phyloP scores from a whole-genome alignment of 164 flowering plant species.

The Annona cherimola region DNA sequence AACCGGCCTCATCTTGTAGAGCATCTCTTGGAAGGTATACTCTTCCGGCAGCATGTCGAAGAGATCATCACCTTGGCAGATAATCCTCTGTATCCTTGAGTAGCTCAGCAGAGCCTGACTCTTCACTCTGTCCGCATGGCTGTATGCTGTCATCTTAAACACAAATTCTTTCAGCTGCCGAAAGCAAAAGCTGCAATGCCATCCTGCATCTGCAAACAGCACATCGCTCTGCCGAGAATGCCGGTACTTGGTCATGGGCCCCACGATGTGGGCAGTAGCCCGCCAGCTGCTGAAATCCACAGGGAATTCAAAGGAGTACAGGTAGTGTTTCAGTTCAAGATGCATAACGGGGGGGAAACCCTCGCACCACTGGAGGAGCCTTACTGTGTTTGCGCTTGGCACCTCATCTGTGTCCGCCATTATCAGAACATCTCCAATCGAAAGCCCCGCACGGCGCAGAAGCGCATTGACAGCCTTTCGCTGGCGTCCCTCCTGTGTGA shows the following conservation, averaged over 20 bases:
- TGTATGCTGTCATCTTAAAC: slow-evolving; percentile 45
- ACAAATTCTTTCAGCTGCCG: slow-evolving; percentile 31
- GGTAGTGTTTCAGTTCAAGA: slow-evolving; percentile 32
- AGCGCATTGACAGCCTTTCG: slow-evolving; percentile 28
- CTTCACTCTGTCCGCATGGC: slow-evolving; percentile 44
- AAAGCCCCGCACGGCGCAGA: slow-evolving; percentile 28
- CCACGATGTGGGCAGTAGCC: slow-evolving; percentile 29
- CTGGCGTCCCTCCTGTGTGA: slow-evolving; percentile 20
- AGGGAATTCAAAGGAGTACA: slow-evolving; percentile 49
- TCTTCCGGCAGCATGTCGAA: slow-evolving; percentile 53
- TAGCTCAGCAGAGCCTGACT: slow-evolving; percentile 19
- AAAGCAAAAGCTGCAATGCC: slow-evolving; percentile 55
- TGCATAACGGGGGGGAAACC: slow-evolving; percentile 37
- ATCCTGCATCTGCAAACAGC: slow-evolving; percentile 39
- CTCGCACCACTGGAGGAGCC: slow-evolving; percentile 43
- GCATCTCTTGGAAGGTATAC: slow-evolving; percentile 31
- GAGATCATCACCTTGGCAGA: slow-evolving; percentile 38
- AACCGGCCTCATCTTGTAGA: slow-evolving; percentile 41
- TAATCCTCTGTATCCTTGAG: slow-evolving; percentile 33
- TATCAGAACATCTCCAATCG: slow-evolving; percentile 33
- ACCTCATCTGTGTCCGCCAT: slow-evolving; percentile 47
- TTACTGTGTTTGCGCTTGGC: slow-evolving; percentile 39
- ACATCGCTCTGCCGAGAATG: slow-evolving; percentile 34
- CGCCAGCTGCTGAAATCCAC: slow-evolving; percentile 44
- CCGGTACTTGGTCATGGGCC: slow-evolving; percentile 24